These are phyloP conservation scores for Mortierella hygrophila DNA, from an alignment of 192 early-diverging fungal genomes.

Conservation along the genomic window DNA sequence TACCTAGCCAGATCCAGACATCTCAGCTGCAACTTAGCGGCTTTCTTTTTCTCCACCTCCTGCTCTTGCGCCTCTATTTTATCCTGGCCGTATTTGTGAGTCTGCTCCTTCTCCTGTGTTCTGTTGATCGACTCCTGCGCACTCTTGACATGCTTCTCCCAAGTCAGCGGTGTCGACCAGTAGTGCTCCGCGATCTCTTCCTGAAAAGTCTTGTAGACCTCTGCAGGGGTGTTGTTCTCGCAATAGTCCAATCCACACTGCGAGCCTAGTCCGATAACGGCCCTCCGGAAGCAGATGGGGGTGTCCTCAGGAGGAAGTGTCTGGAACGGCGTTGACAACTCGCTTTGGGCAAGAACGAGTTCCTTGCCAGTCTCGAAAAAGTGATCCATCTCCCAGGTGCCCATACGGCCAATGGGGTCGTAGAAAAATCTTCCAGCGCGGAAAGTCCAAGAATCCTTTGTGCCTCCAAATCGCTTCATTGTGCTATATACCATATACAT, in stretches of 20 bases:
- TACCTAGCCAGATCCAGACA: constrained; percentile 27
- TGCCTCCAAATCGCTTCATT: constrained; percentile 38
- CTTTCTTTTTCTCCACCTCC: not conserved
- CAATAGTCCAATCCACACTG: constrained; percentile 44
- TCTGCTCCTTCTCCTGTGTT: too few species aligned
- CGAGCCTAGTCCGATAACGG: constrained; percentile 42
- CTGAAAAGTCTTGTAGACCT: constrained; percentile 23
- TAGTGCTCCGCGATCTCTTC: constrained; percentile 19
- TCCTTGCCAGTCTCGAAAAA: constrained; percentile 30
- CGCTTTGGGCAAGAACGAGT: constrained; percentile 19
- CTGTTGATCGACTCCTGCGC: not conserved
- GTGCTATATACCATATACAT: constrained; percentile 9
- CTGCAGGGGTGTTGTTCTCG: constrained; percentile 39
- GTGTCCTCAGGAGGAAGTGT: constrained; percentile 17
- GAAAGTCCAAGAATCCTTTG: constrained; percentile 25
- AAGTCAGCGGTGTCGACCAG: constrained; percentile 12
- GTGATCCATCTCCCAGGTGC: constrained; percentile 34
- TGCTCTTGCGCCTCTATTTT: not conserved
- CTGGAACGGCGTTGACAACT: constrained; percentile 27
- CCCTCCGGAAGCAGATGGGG: constrained; percentile 42
- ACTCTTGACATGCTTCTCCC: constrained; percentile 4
- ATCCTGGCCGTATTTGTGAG: not conserved
- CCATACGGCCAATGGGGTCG: not conserved
- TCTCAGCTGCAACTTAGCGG: not conserved
- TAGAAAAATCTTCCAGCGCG: not conserved